Evolutionary conservation across 2,329 filamentous ascomycete species (phyloP).

Genomic region (Colletotrichum sansevieriae): DNA sequence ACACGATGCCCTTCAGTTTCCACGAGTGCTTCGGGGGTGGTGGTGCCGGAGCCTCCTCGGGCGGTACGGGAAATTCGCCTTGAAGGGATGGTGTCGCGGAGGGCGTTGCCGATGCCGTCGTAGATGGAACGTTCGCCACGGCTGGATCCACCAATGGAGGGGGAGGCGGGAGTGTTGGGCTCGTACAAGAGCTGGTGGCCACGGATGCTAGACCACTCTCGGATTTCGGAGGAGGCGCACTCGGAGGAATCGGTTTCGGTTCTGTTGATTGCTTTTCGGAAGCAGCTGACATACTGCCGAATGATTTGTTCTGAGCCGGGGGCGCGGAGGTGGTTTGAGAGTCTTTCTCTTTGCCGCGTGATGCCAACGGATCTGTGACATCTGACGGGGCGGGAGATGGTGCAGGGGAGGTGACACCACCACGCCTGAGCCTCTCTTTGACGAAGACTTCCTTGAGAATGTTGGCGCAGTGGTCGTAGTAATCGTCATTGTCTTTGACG

Average conservation of each 20-base stretch:
- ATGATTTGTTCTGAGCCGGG: conserved; percentile 33
- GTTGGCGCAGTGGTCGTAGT: conserved; percentile 90
- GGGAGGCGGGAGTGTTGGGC: conserved; percentile 52
- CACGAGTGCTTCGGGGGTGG: conserved; percentile 90
- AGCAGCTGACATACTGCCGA: conserved; percentile 27
- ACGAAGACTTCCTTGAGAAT: conserved; percentile 92
- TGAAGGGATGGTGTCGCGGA: conserved; percentile 56
- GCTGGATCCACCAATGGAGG: conserved; percentile 42
- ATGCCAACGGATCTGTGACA: conserved; percentile 50
- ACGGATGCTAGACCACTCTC: conserved; percentile 51
- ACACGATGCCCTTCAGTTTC: conserved; percentile 98
- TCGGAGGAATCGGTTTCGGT: conserved; percentile 29
- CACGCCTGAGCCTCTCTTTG: conserved; percentile 77
- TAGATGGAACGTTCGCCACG: conserved; percentile 49
- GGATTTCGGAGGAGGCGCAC: conserved; percentile 49
- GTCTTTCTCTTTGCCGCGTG: conserved; percentile 57
- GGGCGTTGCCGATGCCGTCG: conserved; percentile 53
- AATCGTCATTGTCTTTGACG: conserved; percentile 98
- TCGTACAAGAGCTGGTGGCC: conserved; percentile 53
- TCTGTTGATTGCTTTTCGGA: conserved; percentile 39
- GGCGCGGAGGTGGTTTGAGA: conserved; percentile 42
- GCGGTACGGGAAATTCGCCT: conserved; percentile 47
- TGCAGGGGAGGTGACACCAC: conserved; percentile 69
- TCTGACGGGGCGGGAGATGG: conserved; percentile 63
- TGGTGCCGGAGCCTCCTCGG: conserved; percentile 66